Base-by-base conservation (phyloP, 768 basidiomycete genomes). In the Suillus fuscotomentosus region DNA sequence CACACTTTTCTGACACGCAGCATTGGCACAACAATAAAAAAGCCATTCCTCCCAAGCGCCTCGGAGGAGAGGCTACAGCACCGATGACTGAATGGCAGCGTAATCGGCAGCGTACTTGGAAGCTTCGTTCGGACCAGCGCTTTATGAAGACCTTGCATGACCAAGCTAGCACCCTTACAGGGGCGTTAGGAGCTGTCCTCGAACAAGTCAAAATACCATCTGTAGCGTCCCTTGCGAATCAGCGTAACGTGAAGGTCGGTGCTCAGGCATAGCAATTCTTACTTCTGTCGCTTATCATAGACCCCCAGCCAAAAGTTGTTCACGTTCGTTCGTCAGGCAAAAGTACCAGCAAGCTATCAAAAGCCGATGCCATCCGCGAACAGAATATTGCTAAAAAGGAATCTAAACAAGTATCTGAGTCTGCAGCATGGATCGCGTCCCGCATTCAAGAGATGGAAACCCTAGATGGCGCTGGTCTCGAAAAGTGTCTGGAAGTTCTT, bases 141-240 rank as follows among this genome's bases (percentile, higher is more conserved):
- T 85, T 84, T 70, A 88, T 88, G 84, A 75, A 80, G 39, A 76
- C 70, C 14, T 69, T 91, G 62, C 86, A 87, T 60, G 75, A 79
- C 60, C 84, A 86, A 51, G 88, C 89, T 11, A 83, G 82, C 45
- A 88, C 87, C 1, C 71, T 91, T 63, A 88, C 86, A 0, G 89
- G 89, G 0, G 88, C 88, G 6, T 80, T 79, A 0, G 90, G 89
- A 1, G 79, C 76, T 1, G 72, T 73, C 8, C 73, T 91, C 34
- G 78, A 84, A 68, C 82, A 81, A 60, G 81, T 86, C 39, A 77
- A 81, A n/a, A 89, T 91, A 63, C 76, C 79, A 0, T 67, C 80
- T 1, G 81, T 80, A 10, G 72, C 79, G 13, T 69, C 69, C 17
- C 39, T 41, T 4, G 50, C 69, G n/a, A 61, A 45, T 47, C 69